Evolutionary conservation across 192 early-diverging fungal genomes (phyloP).

Genomic region (Backusella mclennaniae): DNA sequence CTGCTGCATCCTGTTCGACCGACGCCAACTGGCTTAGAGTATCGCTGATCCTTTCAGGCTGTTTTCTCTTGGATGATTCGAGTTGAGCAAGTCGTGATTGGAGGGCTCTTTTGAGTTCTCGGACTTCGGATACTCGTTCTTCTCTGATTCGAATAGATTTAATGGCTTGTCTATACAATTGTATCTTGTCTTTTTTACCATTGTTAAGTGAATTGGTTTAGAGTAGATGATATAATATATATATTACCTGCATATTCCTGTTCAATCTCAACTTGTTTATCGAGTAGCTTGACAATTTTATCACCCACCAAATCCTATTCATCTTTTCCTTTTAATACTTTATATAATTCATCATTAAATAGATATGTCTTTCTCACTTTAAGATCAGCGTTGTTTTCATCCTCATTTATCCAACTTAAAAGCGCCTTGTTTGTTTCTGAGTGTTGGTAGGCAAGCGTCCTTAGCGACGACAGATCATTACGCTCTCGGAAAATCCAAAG

Average conservation of each 20-base stretch:
- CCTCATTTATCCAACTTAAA: constrained; percentile 27
- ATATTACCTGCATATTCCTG: constrained; percentile 33
- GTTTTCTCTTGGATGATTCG: constrained; percentile 20
- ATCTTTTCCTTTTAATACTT: background rate
- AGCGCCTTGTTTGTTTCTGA: constrained; percentile 28
- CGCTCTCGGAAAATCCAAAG: constrained; percentile 33
- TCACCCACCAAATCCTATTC: constrained; percentile 30
- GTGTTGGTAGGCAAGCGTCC: constrained; percentile 29
- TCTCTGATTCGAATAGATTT: constrained; percentile 35
- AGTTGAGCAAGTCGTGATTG: constrained; percentile 22
- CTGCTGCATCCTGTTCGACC: constrained; percentile 23
- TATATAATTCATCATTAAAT: background rate
- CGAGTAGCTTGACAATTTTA: constrained; percentile 27
- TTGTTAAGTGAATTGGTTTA: background rate
- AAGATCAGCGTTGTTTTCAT: background rate
- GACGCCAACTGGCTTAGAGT: constrained; percentile 22
- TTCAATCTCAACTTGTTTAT: constrained; percentile 35
- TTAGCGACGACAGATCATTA: constrained; percentile 19
- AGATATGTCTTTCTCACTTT: constrained; percentile 4
- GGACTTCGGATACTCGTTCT: constrained; percentile 20
- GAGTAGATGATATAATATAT: background rate
- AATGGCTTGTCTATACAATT: constrained; percentile 34
- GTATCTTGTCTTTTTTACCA: constrained; percentile 20
- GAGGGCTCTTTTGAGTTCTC: constrained; percentile 30
- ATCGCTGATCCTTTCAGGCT: constrained; percentile 30